phyloP scores from a whole-genome alignment of 2,329 filamentous ascomycete species.

The Parastagonospora avenae region DNA sequence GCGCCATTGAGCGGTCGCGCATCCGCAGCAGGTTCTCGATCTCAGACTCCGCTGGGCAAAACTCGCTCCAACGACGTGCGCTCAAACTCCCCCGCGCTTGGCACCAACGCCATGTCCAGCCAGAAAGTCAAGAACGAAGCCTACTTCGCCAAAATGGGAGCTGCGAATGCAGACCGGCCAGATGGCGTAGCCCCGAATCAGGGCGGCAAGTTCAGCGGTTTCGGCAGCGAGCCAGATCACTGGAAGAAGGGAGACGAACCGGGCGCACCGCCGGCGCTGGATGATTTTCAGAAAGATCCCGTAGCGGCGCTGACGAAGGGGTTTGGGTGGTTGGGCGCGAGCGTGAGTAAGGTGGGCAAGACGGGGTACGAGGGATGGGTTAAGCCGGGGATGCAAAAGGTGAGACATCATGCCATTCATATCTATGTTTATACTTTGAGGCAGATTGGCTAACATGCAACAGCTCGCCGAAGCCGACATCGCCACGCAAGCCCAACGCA shows the following conservation, averaged over 20 bases:
- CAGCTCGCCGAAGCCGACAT: slow-evolving; percentile 74
- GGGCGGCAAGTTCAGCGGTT: slow-evolving; percentile 90
- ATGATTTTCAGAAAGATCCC: slow-evolving; percentile 90
- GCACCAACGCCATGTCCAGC: slow-evolving; percentile 42
- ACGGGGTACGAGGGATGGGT: slow-evolving; percentile 90
- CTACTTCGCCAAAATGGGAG: slow-evolving; percentile 86
- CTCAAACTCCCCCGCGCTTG: slow-evolving; percentile 45
- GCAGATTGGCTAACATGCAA: slow-evolving; percentile 15
- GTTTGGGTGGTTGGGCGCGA: slow-evolving; percentile 90
- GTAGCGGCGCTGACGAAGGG: slow-evolving; percentile 87
- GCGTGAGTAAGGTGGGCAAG: slow-evolving; percentile 88
- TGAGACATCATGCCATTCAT: slow-evolving; percentile 45
- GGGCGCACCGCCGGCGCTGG: slow-evolving; percentile 68
- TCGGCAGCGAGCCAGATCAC: slow-evolving; percentile 76
- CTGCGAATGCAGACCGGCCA: slow-evolving; percentile 77
- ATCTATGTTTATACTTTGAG: not conserved
- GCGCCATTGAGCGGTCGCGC: slow-evolving; percentile 39
- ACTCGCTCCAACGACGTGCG: slow-evolving; percentile 43
- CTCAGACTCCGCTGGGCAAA: slow-evolving; percentile 46
- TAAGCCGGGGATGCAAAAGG: slow-evolving; percentile 88
- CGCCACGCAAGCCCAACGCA: slow-evolving; percentile 63
- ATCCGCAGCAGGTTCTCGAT: slow-evolving; percentile 44
- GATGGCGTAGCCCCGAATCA: slow-evolving; percentile 81
- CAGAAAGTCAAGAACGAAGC: slow-evolving; percentile 75
- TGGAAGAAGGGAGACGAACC: slow-evolving; percentile 48